A percentile compares a stretch with the other conserved stretches of the same genome.
Conservation (phyloP, 176 grass and related monocot species). For the Metroxylon sagu region DNA sequence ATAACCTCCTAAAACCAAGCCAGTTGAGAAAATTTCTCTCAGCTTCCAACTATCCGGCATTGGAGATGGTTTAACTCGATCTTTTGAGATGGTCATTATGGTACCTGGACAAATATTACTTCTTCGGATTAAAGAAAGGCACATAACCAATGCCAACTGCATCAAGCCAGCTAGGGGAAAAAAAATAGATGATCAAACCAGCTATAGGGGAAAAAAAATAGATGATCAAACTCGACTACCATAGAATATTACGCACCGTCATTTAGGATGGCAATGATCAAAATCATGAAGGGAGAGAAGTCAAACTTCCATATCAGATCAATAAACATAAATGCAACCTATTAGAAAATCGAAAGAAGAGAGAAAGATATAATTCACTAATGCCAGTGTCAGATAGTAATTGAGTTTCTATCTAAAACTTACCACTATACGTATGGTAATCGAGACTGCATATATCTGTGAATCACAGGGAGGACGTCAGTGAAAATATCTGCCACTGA, state of each 20-base stretch:
- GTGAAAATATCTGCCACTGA: neutral
- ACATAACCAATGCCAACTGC: no score
- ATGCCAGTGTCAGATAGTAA: no score
- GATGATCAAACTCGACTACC: no score
- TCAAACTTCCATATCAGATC: slow-evolving; percentile 25
- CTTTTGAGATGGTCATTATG: slow-evolving; percentile 16
- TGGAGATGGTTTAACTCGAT: slow-evolving; percentile 11
- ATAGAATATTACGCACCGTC: slow-evolving; percentile 21
- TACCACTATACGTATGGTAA: slow-evolving; percentile 51
- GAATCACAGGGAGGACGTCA: neutral
- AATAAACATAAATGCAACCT: slow-evolving; percentile 58
- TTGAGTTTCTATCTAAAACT: neutral
- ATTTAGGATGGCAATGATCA: slow-evolving; percentile 65
- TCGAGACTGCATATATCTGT: slow-evolving; percentile 49
- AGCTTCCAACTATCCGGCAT: slow-evolving; percentile 14
- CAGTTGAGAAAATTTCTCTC: slow-evolving; percentile 9
- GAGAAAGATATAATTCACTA: no score
- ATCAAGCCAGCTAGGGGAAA: no score
- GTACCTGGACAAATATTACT: neutral
- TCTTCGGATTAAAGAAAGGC: no score
- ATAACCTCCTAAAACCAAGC: slow-evolving; percentile 1
- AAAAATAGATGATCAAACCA: no score
- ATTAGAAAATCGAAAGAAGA: slow-evolving; percentile 4
- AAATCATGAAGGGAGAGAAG: slow-evolving; percentile 55
- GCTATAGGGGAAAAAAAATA: no score